Percentiles rank a stretch among this genome's conserved stretches.
These are phyloP conservation scores for Lachnellula hyalina DNA, from an alignment of 2,329 filamentous ascomycete species.

Conservation along the genomic window DNA sequence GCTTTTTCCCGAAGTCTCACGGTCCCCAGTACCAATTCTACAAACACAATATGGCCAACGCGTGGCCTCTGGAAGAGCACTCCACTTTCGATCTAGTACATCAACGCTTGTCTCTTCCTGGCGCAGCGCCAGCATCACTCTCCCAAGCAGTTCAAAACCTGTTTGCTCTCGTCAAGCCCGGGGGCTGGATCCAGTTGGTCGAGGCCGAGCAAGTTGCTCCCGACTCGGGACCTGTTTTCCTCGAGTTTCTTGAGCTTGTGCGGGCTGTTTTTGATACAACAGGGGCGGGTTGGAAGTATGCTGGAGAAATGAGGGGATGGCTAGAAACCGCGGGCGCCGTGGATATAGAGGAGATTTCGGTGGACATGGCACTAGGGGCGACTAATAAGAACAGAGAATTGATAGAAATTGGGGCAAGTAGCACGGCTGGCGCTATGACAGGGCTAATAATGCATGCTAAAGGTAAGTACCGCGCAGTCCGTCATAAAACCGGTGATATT, in stretches of 20 bases:
- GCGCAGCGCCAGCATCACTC: neutral
- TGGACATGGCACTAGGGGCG: constrained; percentile 1
- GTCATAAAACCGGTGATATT: neutral
- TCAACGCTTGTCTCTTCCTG: constrained; percentile 7
- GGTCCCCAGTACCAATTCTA: neutral
- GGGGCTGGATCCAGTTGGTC: constrained; percentile 13
- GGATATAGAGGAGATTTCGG: constrained; percentile 3
- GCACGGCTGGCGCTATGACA: neutral
- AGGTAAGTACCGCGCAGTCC: neutral
- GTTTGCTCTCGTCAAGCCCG: constrained; percentile 7
- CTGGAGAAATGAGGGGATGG: neutral
- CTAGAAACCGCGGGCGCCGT: constrained; percentile 4
- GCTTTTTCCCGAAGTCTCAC: constrained; percentile 1
- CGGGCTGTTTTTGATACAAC: neutral
- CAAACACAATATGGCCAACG: constrained; percentile 7
- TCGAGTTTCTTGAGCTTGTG: neutral
- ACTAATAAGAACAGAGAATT: neutral
- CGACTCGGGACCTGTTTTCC: neutral
- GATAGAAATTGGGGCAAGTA: constrained; percentile 1
- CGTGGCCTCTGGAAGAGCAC: constrained; percentile 6
- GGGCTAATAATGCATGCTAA: neutral
- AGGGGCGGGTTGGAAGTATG: constrained; percentile 1
- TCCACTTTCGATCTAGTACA: constrained; percentile 9
- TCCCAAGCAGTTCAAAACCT: constrained; percentile 5
- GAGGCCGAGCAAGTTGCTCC: constrained; percentile 5